These are phyloP conservation scores for Colletotrichum magnum DNA, from an alignment of 2,329 filamentous ascomycete genomes.

Conservation along the genomic window DNA sequence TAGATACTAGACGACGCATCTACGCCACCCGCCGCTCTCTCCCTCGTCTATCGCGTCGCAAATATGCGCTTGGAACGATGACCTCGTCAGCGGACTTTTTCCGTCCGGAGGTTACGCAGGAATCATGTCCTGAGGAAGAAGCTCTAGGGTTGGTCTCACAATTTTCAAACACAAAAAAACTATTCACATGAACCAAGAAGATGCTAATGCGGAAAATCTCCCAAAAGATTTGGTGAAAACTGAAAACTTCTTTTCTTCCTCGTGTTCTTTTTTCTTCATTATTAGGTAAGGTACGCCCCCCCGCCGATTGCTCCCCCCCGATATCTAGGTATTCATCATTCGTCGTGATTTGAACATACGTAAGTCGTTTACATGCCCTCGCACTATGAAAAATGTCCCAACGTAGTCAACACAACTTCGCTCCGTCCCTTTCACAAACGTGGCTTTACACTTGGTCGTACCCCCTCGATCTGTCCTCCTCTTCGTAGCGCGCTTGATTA, in stretches of 20 bases:
- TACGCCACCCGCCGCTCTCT: neutral
- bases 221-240: slow-evolving; percentile 28
- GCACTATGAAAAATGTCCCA: slow-evolving; percentile 13
- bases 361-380: slow-evolving; percentile 30
- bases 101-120: neutral
- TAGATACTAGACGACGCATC: slow-evolving; percentile 47
- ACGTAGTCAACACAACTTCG: slow-evolving; percentile 5
- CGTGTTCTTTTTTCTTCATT: slow-evolving; percentile 24
- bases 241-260: neutral
- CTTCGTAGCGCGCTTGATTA: neutral
- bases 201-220: slow-evolving; percentile 33
- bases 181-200: slow-evolving; percentile 25
- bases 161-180: slow-evolving; percentile 26
- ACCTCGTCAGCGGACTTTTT: too few species aligned
- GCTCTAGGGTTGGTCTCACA: slow-evolving; percentile 48
- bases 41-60: neutral
- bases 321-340: slow-evolving; percentile 22
- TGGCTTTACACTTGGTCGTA: neutral
- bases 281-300: slow-evolving; percentile 35
- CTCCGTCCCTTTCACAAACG: neutral
- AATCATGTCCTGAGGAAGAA: slow-evolving; percentile 8
- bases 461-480: neutral
- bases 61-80: neutral
- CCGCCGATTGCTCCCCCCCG: slow-evolving; percentile 1
- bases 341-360: slow-evolving; percentile 33